Percentiles rank a stretch among this genome's conserved stretches.
Evolutionary conservation across 768 basidiomycete genomes (phyloP).

Genomic region (Rhodotorula paludigena): DNA sequence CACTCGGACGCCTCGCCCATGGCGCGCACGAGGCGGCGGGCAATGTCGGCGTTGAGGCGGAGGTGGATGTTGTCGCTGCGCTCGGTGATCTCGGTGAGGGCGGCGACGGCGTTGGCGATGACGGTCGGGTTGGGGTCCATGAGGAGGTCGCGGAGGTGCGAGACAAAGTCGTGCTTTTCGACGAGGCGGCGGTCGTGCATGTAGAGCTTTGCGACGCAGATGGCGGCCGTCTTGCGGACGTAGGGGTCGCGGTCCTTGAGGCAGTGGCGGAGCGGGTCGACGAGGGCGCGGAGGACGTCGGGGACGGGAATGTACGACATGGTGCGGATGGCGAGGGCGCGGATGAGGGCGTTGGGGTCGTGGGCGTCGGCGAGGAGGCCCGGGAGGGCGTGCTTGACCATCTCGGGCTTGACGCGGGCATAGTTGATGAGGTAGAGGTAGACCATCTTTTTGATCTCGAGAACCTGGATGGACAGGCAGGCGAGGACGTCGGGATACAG

Average conservation of each 20-base stretch:
- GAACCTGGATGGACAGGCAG: slow-evolving; percentile 85
- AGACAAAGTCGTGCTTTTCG: slow-evolving; percentile 85
- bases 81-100: slow-evolving; percentile 93
- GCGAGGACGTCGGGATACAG: slow-evolving; percentile 93
- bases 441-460: slow-evolving; percentile 91
- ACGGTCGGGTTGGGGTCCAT: slow-evolving; percentile 93
- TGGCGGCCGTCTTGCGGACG: slow-evolving; percentile 96
- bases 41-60: slow-evolving; percentile 76
- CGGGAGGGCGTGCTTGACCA: slow-evolving; percentile 83
- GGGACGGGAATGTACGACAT: slow-evolving; percentile 99
- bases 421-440: slow-evolving; percentile 89
- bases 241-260: slow-evolving; percentile 93
- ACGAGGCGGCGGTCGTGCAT: slow-evolving; percentile 77
- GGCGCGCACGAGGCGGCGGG: slow-evolving; percentile 83
- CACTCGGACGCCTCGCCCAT: slow-evolving; percentile 96
- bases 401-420: slow-evolving; percentile 85
- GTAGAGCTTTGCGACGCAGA: slow-evolving; percentile 94
- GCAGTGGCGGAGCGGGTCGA: slow-evolving; percentile 85
- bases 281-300: slow-evolving; percentile 69
- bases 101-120: slow-evolving; percentile 93
- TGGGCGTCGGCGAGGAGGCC: slow-evolving; percentile 73
- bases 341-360: slow-evolving; percentile 91
- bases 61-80: slow-evolving; percentile 89
- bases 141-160: slow-evolving; percentile 82
- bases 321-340: slow-evolving; percentile 92